Conservation (phyloP, 2,329 filamentous ascomycete genomes). For the Sarocladium kiliense region DNA sequence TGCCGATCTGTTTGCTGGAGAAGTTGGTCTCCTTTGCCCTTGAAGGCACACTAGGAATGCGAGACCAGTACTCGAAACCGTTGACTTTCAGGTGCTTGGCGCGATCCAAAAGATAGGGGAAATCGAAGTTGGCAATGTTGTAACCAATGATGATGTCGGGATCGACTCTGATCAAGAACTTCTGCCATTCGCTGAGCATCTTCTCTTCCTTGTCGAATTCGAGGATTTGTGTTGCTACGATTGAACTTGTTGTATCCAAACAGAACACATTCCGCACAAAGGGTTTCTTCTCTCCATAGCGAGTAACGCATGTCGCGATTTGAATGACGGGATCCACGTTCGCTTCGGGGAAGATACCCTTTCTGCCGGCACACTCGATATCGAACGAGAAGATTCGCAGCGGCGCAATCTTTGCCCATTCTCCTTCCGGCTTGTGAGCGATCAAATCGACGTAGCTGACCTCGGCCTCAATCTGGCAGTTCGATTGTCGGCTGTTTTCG, state of each 20-base stretch:
- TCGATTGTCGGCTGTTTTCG: conserved; percentile 68
- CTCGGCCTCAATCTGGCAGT: conserved; percentile 91
- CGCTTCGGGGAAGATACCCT: conserved; percentile 94
- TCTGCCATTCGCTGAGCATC: conserved; percentile 89
- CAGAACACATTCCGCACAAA: conserved; percentile 97
- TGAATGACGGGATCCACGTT: conserved; percentile 93
- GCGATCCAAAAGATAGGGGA: conserved; percentile 87
- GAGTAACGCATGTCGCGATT: conserved; percentile 92
- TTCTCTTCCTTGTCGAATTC: conserved; percentile 76
- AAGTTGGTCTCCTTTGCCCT: conserved; percentile 76
- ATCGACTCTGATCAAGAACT: conserved; percentile 85
- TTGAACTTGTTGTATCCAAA: conserved; percentile 83
- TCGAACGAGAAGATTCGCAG: conserved; percentile 91
- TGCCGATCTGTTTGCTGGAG: conserved; percentile 97
- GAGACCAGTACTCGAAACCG: conserved; percentile 82
- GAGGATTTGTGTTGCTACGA: conserved; percentile 90
- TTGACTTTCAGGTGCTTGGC: conserved; percentile 76
- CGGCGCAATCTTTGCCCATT: conserved; percentile 98
- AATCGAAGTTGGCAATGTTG: conserved; percentile 98
- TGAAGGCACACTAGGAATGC: conserved; percentile 67
- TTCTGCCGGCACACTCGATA: conserved; percentile 96
- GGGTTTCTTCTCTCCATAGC: conserved; percentile 91
- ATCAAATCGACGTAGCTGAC: conserved; percentile 79
- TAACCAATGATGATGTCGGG: conserved; percentile 98
- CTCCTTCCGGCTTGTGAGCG: conserved; percentile 80